phyloP scores from a whole-genome alignment of 352 stramenopile genomes.

The Phytophthora lateralis region DNA sequence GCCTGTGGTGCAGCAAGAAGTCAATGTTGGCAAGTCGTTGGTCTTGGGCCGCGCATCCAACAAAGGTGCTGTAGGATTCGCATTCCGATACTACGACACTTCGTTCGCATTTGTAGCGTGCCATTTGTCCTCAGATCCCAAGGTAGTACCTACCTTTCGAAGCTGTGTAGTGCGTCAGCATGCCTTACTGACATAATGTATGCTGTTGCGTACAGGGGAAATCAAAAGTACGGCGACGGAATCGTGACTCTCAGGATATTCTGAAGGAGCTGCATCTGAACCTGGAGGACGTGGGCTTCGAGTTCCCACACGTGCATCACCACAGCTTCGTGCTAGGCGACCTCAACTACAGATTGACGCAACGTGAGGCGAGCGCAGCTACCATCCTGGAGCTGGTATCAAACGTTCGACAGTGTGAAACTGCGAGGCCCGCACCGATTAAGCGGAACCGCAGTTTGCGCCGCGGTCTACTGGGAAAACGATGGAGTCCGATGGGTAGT shows the following conservation, averaged over 20 bases:
- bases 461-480: slow-evolving; percentile 34
- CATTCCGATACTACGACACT: slow-evolving; percentile 87
- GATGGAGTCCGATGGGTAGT: slow-evolving; percentile 38
- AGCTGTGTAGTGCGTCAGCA: background rate
- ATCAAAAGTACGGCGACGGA: slow-evolving; percentile 77
- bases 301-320: slow-evolving; percentile 87
- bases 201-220: slow-evolving; percentile 43
- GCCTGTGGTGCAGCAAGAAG: slow-evolving; percentile 65
- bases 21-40: slow-evolving; percentile 81
- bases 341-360: slow-evolving; percentile 89
- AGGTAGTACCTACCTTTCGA: slow-evolving; percentile 32
- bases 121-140: slow-evolving; percentile 89
- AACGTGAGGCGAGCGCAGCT: slow-evolving; percentile 51
- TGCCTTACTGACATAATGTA: background rate
- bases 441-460: slow-evolving; percentile 37
- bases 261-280: slow-evolving; percentile 83
- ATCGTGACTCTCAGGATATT: slow-evolving; percentile 74
- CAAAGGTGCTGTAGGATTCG: slow-evolving; percentile 90
- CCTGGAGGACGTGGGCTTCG: slow-evolving; percentile 80
- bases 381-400: slow-evolving; percentile 71
- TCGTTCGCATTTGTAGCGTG: slow-evolving; percentile 89
- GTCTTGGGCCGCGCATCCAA: slow-evolving; percentile 84
- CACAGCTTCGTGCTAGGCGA: slow-evolving; percentile 91
- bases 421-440: slow-evolving; percentile 20
- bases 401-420: slow-evolving; percentile 47